Evolutionary conservation across 2,329 filamentous ascomycete species (phyloP), one percentile per base, ranked within the genome.

Genomic region (Aspergillus nomiae): DNA sequence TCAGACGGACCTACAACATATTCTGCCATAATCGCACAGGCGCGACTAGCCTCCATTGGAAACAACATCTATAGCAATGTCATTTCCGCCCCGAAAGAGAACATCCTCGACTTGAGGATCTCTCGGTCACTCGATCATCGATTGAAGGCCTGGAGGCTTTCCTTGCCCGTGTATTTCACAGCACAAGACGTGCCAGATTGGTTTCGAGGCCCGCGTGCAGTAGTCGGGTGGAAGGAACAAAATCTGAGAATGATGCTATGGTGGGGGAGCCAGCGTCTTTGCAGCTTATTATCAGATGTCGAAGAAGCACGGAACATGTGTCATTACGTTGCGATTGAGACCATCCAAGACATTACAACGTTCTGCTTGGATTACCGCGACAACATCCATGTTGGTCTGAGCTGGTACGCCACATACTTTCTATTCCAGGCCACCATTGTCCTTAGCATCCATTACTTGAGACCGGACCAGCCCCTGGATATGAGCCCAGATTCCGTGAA

Each of bases 321-420:
- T 41, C 64, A 68, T 7, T 67, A 63, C 36, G 54, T 58, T 2
- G 67, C 67, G 1, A 56, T 70, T 3, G 67, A 68, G 32, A 68
- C 64, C 0, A 67, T 69, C 24, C 65, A 69, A 46, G 66, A 65
- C 6, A 67, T 69, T 26, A 61, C 67, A 0, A 65, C 57, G 2
- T 69, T 69, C 45, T 66, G 63, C 51, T 30, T 36, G 0, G 63
- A 65, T 7, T 48, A 63, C 2, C 24, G 59, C 0, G 61, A 67
- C 11, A 38, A 50, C 4, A 14, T 69, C 3, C 68, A 71, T 28
- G 34, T 56, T 6, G 62, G 69, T 0, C 32, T 71, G 1, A 65
- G 61, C 48, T 73, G 67, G 68, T 72, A 73, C 26, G 67, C 68
- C 3, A 71, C 65, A 0, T 71, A 71, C 48, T 71, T 67, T 54